Evolutionary conservation across 140 eudicot species (phyloP).

Genomic region (Flaveria floridana): DNA sequence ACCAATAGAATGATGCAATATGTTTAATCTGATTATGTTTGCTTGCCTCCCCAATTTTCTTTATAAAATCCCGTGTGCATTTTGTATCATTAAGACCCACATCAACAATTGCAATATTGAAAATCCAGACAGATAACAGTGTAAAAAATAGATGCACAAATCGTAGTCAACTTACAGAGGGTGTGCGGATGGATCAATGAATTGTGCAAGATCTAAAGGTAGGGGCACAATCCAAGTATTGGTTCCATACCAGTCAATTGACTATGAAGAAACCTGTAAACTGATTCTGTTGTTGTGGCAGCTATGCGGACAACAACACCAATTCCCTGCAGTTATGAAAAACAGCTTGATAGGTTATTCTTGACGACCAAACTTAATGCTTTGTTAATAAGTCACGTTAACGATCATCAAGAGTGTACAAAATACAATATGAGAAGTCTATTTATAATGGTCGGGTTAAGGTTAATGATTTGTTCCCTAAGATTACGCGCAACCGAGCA

Average conservation of each 20-base stretch:
- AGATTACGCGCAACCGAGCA: too few species aligned
- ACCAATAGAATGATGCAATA: slow-evolving; percentile 11
- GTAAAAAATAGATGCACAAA: neutral
- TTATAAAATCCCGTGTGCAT: neutral
- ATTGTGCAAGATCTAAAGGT: slow-evolving; percentile 33
- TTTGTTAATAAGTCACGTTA: neutral
- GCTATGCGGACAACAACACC: slow-evolving; percentile 79
- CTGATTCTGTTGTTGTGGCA: slow-evolving; percentile 87
- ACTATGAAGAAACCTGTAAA: slow-evolving; percentile 65
- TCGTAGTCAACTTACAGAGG: slow-evolving; percentile 11
- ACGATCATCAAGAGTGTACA: neutral
- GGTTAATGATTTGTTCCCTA: too few species aligned
- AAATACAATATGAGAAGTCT: too few species aligned
- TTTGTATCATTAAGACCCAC: neutral
- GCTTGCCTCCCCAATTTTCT: neutral
- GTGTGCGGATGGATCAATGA: neutral
- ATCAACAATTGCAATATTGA: neutral
- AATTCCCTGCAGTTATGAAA: slow-evolving; percentile 45
- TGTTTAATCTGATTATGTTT: neutral
- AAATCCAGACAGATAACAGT: neutral
- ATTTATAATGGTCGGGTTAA: too few species aligned
- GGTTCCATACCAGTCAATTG: slow-evolving; percentile 75
- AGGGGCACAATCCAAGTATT: slow-evolving; percentile 70
- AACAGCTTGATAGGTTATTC: neutral
- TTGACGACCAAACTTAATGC: neutral